phyloP scores from a whole-genome alignment of 805 yeast species.

The Millerozyma miso region DNA sequence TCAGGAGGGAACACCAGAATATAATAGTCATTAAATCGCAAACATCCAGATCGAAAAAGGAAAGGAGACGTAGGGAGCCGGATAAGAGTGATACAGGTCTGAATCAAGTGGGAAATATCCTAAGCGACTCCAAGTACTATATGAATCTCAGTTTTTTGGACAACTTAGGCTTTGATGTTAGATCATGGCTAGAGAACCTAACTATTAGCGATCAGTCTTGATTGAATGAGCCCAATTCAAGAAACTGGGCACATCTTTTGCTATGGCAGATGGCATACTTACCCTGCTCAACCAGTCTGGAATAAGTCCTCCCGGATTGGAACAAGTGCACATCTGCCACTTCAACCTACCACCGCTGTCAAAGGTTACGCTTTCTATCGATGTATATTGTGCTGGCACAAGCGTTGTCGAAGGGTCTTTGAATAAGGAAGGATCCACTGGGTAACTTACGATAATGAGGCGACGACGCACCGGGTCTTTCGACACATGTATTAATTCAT shows the following conservation, averaged over 20 bases:
- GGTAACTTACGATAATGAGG: constrained; percentile 30
- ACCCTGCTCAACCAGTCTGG: constrained; percentile 32
- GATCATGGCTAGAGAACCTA: constrained; percentile 34
- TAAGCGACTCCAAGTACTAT: constrained; percentile 21
- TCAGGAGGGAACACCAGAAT: constrained; percentile 23
- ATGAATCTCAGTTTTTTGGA: constrained; percentile 36
- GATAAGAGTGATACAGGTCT: not conserved
- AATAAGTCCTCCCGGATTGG: constrained; percentile 36
- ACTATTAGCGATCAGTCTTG: constrained; percentile 15
- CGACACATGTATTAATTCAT: constrained; percentile 30
- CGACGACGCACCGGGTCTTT: constrained; percentile 8
- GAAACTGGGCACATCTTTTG: constrained; percentile 39
- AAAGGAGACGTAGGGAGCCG: constrained; percentile 3
- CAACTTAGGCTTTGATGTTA: constrained; percentile 40
- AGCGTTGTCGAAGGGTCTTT: constrained; percentile 9
- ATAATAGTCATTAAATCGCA: constrained; percentile 33
- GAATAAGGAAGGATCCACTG: constrained; percentile 26
- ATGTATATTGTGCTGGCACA: constrained; percentile 27
- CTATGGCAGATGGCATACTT: constrained; percentile 29
- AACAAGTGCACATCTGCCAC: constrained; percentile 40
- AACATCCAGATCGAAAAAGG: not conserved
- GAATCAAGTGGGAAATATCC: not conserved
- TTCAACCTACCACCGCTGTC: constrained; percentile 16
- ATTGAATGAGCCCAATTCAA: constrained; percentile 22
- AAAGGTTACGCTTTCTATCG: constrained; percentile 29